Evolutionary conservation across 2,329 filamentous ascomycete genomes (phyloP).

Genomic region (Nigrospora sphaerica): DNA sequence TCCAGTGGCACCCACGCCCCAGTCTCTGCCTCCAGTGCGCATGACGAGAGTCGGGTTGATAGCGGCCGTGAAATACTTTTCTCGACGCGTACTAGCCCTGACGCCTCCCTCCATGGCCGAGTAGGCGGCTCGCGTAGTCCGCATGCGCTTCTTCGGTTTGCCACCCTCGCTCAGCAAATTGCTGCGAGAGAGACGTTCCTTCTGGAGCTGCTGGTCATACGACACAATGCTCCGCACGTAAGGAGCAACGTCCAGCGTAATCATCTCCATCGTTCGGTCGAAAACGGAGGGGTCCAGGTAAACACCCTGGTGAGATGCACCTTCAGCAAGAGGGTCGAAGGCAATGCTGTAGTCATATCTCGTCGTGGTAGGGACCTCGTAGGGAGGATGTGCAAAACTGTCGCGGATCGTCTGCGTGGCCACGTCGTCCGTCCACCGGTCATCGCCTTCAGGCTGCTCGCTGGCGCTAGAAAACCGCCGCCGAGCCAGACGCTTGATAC

Average conservation of each 20-base stretch:
- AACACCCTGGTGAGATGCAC: constrained; percentile 22
- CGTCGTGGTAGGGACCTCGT: constrained; percentile 22
- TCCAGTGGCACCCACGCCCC: constrained; percentile 20
- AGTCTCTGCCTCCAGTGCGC: constrained; percentile 48
- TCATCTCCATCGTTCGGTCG: constrained; percentile 59
- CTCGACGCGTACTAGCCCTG: constrained; percentile 58
- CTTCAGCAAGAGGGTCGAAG: constrained; percentile 54
- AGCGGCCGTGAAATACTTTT: constrained; percentile 62
- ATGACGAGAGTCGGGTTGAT: constrained; percentile 57
- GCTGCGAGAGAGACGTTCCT: constrained; percentile 56
- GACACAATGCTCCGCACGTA: constrained; percentile 82
- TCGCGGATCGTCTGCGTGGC: constrained; percentile 24
- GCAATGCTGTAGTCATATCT: constrained; percentile 50
- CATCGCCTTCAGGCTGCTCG: neutral
- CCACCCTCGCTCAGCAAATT: constrained; percentile 55
- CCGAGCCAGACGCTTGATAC: constrained; percentile 25
- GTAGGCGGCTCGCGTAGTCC: constrained; percentile 67
- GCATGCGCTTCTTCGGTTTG: constrained; percentile 47
- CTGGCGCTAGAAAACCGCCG: constrained; percentile 5
- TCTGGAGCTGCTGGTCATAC: constrained; percentile 65
- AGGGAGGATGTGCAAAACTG: constrained; percentile 21
- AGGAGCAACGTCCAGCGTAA: constrained; percentile 75
- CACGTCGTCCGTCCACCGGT: constrained; percentile 11
- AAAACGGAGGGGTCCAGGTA: constrained; percentile 66
- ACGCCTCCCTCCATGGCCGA: constrained; percentile 72